These are phyloP conservation scores for Solanum chacoense DNA, from an alignment of 305 asterid species.

Conservation along the genomic window DNA sequence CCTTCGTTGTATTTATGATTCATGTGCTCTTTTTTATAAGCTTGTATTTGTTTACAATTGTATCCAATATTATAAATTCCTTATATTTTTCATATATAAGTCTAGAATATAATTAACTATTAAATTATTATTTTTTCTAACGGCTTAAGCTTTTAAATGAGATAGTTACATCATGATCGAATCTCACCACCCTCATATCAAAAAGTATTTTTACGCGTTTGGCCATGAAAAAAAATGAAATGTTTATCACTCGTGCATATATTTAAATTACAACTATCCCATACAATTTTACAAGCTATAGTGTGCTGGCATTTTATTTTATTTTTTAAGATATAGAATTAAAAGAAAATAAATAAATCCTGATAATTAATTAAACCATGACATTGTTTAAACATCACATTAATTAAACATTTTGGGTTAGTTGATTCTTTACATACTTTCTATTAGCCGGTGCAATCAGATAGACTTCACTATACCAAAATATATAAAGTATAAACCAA, in stretches of 20 bases:
- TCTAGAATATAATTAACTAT: no score
- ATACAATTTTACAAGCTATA: neutral
- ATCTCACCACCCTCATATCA: no score
- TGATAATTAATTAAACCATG: neutral
- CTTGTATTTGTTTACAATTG: neutral
- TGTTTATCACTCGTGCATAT: neutral
- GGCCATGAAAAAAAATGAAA: no score
- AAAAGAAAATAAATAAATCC: neutral
- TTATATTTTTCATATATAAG: neutral
- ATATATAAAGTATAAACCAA: neutral
- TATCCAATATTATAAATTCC: neutral
- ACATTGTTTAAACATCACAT: neutral
- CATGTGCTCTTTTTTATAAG: neutral
- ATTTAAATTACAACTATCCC: neutral
- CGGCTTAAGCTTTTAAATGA: no score
- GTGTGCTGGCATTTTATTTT: neutral
- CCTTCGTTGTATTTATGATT: neutral
- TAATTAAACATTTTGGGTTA: neutral
- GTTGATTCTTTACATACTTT: neutral
- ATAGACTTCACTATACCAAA: neutral
- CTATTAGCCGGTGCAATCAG: neutral
- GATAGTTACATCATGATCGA: no score
- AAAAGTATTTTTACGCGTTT: no score
- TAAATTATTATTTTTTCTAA: no score
- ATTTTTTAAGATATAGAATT: neutral